Evolutionary conservation across 2,329 filamentous ascomycete genomes (phyloP).

Genomic region (Hypoxylon sp.): DNA sequence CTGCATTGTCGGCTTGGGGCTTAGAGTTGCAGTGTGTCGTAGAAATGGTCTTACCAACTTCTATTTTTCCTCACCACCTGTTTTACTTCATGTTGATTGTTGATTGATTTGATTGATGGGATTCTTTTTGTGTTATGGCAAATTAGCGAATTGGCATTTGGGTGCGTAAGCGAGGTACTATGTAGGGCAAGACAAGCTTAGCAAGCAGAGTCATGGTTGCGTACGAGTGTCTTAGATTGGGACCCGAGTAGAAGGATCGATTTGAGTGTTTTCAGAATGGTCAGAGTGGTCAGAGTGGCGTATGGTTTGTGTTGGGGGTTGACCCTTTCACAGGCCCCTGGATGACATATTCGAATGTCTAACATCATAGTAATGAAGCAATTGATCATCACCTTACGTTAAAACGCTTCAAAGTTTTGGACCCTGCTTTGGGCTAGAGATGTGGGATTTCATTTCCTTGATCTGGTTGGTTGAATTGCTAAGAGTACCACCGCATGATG

Average conservation of each 20-base stretch:
- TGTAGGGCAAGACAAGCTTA: slow-evolving; percentile 30
- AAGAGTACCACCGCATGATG: slow-evolving; percentile 30
- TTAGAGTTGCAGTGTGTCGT: slow-evolving; percentile 9
- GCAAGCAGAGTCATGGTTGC: slow-evolving; percentile 24
- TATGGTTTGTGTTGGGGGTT: neutral
- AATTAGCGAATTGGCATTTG: slow-evolving; percentile 16
- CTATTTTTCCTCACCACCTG: slow-evolving; percentile 9
- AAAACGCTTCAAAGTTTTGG: slow-evolving; percentile 25
- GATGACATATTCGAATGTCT: slow-evolving; percentile 1
- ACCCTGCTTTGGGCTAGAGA: slow-evolving; percentile 22
- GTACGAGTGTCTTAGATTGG: slow-evolving; percentile 25
- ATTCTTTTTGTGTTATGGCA: slow-evolving; percentile 11
- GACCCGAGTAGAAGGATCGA: slow-evolving; percentile 2
- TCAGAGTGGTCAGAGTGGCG: neutral
- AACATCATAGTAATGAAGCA: slow-evolving; percentile 24
- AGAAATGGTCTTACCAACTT: slow-evolving; percentile 21
- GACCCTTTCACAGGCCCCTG: neutral
- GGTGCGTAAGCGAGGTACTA: slow-evolving; percentile 26
- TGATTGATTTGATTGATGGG: slow-evolving; percentile 6
- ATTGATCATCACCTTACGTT: slow-evolving; percentile 27
- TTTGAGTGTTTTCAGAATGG: neutral
- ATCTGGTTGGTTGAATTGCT: slow-evolving; percentile 29
- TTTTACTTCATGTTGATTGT: slow-evolving; percentile 29
- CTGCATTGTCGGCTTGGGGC: slow-evolving; percentile 20
- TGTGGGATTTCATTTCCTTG: slow-evolving; percentile 1